phyloP scores from a whole-genome alignment of 805 yeast genomes.

The Candida parachauliodes region DNA sequence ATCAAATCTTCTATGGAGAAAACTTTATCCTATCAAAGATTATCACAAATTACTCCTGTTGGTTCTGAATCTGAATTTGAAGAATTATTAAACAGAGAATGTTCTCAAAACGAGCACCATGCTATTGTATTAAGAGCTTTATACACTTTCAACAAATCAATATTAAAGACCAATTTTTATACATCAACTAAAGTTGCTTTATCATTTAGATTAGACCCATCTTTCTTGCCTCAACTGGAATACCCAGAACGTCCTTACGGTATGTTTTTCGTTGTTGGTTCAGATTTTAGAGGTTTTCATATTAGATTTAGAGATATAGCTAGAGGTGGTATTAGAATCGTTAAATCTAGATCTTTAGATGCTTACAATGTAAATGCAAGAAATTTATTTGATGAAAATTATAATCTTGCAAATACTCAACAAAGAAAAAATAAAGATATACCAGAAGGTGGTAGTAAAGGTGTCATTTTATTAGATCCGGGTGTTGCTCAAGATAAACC shows the following conservation, averaged over 20 bases:
- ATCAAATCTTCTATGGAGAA: slow-evolving; percentile 64
- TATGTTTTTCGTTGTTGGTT: slow-evolving; percentile 92
- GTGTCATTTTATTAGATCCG: slow-evolving; percentile 84
- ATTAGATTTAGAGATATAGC: slow-evolving; percentile 96
- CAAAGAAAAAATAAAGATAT: slow-evolving; percentile 97
- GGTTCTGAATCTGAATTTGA: slow-evolving; percentile 73
- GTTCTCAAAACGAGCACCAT: slow-evolving; percentile 79
- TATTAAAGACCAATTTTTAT: slow-evolving; percentile 91
- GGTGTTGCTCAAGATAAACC: slow-evolving; percentile 76
- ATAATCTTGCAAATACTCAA: slow-evolving; percentile 92
- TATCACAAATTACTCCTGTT: slow-evolving; percentile 72
- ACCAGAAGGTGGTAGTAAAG: slow-evolving; percentile 98
- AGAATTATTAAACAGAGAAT: slow-evolving; percentile 57
- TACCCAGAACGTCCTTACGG: slow-evolving; percentile 94
- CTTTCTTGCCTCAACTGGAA: slow-evolving; percentile 78
- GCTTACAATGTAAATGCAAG: slow-evolving; percentile 82
- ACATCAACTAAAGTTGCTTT: slow-evolving; percentile 92
- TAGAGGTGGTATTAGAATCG: slow-evolving; percentile 97
- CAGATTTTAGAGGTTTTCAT: slow-evolving; percentile 96
- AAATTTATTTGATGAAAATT: slow-evolving; percentile 92
- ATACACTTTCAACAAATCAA: slow-evolving; percentile 77
- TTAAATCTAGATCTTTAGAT: slow-evolving; percentile 79
- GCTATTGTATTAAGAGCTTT: slow-evolving; percentile 77
- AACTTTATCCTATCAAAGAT: slow-evolving; percentile 84
- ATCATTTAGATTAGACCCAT: slow-evolving; percentile 85